phyloP scores from a whole-genome alignment of 2,329 filamentous ascomycete genomes.

The Corniculantispora saksenae region DNA sequence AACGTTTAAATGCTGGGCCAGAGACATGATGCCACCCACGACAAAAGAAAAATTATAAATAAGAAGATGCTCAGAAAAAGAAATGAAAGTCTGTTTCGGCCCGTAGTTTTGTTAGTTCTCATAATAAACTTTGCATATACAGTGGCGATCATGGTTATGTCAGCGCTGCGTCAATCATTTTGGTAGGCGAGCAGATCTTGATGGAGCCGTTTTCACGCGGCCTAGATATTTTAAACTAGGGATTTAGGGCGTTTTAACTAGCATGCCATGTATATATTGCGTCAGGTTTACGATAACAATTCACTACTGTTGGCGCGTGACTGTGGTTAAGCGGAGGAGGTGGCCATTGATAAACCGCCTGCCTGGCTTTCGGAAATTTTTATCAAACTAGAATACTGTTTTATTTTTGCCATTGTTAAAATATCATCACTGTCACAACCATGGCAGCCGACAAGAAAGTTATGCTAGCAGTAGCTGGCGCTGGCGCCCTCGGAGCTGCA shows the following conservation, averaged over 20 bases:
- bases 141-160: conserved; percentile 1
- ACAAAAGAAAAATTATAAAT: neutral
- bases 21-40: neutral
- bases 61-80: neutral
- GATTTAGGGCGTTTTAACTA: no score
- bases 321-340: neutral
- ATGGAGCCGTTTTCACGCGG: neutral
- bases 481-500: conserved; percentile 3
- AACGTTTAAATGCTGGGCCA: conserved; percentile 9
- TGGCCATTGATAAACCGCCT: neutral
- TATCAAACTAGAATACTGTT: neutral
- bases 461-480: conserved; percentile 1
- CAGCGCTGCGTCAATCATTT: conserved; percentile 7
- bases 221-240: neutral
- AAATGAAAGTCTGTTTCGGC: neutral
- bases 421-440: neutral
- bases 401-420: neutral
- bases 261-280: neutral
- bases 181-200: neutral
- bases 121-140: neutral
- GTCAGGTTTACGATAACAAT: neutral
- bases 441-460: conserved; percentile 4
- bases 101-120: neutral
- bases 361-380: no score
- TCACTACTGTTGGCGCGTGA: neutral